Evolutionary conservation across 805 yeast species (phyloP).

Genomic region (Candida ovalis): DNA sequence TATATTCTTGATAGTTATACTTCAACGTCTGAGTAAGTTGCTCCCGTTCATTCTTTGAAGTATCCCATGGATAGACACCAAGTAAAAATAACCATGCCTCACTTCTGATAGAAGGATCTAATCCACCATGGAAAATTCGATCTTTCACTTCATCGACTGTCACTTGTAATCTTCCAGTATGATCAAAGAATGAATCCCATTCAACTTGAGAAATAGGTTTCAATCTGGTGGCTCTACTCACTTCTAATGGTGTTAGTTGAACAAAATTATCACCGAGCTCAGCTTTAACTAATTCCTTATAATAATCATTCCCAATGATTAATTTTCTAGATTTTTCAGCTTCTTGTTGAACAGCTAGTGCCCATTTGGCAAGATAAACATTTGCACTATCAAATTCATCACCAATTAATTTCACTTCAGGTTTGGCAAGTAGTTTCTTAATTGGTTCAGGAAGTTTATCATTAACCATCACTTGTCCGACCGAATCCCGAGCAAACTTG

Average conservation of each 20-base stretch:
- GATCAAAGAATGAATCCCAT: conserved; percentile 85
- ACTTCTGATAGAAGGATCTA: conserved; percentile 52
- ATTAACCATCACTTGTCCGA: conserved; percentile 51
- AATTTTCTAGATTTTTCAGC: conserved; percentile 60
- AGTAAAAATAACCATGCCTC: conserved; percentile 86
- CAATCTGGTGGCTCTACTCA: conserved; percentile 57
- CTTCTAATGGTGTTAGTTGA: conserved; percentile 53
- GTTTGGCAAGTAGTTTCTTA: conserved; percentile 59
- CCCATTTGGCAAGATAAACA: conserved; percentile 94
- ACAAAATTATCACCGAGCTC: conserved; percentile 58
- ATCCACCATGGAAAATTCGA: conserved; percentile 87
- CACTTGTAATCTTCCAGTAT: conserved; percentile 64
- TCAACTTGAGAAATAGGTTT: conserved; percentile 65
- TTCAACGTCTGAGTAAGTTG: conserved; percentile 53
- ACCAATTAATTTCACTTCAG: conserved; percentile 77
- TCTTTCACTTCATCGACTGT: conserved; percentile 79
- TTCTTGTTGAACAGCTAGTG: conserved; percentile 87
- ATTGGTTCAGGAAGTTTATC: conserved; percentile 49
- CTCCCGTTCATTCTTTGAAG: conserved; percentile 64
- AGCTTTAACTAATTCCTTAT: conserved; percentile 47
- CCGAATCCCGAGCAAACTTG: conserved; percentile 57
- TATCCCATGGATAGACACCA: conserved; percentile 86
- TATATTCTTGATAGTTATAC: conserved; percentile 48
- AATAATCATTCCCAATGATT: conserved; percentile 56
- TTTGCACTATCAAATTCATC: conserved; percentile 93